Base-by-base conservation (phyloP, 441 rosid species). In the Raphanus hybrid region DNA sequence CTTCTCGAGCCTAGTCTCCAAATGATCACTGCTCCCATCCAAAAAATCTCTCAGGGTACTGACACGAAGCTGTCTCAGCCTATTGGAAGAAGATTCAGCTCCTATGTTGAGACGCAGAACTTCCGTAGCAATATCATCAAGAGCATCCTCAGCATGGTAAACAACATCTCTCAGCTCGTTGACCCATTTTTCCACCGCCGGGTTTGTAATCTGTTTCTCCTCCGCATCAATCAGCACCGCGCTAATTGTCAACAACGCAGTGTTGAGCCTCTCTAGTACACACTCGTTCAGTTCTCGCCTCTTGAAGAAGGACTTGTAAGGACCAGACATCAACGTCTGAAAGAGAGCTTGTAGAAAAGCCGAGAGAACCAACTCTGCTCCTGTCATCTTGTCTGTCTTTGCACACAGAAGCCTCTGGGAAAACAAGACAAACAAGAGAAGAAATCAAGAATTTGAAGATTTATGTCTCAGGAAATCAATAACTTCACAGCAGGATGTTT, bases 71-170 rank as follows among this genome's bases (percentile, higher is more conserved):
- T 50, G 75, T 43, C 67, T 79, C 55, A 79, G 55, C 71, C 63
- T 74, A 8, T 23, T 62, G 55, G 74, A 73, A 23, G 70, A 68
- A 50, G 75, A 63, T 60, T 75, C 86, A 27, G 69, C 78, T 71
- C 76, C 75, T 63, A 85, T 18, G 45, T 75, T 76, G 70, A 76
- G 64, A 37, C 73, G 75, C 64, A 82, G 60, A 72, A 74, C 81
- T 77, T 68, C 74, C 26, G 74, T 78, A 37, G 78, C 75, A 55
- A 82, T 75, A 64, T 75, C 69, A 75, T 84, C 85, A 8, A 84
- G 75, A 67, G 81, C 76, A 75, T 84, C 86, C 59, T 84, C 86
- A 5, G 83, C 80, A 34, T 75, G 78, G 75, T 78, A 84, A 37
- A 76, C 81, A 62, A 76, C 81, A 79, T 79, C 86, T 70, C 75